Percentiles rank a stretch among this genome's conserved stretches.
Conservation (phyloP, 805 yeast genomes). For the Schwanniomyces polymorphus region DNA sequence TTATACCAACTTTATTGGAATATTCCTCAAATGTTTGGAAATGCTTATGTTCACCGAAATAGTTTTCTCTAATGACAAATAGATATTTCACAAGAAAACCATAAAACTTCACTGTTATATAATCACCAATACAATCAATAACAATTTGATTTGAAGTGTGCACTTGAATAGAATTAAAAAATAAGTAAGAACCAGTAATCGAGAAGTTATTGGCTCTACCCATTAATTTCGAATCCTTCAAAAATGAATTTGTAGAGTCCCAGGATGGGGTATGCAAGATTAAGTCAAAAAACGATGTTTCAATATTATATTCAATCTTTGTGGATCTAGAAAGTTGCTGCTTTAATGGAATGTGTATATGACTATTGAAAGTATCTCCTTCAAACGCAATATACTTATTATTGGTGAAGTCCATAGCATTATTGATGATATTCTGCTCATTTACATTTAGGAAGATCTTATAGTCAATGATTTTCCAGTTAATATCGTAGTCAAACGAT, state of each 20-base stretch:
- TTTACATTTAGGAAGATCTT: slow-evolving; percentile 75
- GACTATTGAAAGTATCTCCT: slow-evolving; percentile 55
- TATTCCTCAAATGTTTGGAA: slow-evolving; percentile 88
- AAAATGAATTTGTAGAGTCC: slow-evolving; percentile 80
- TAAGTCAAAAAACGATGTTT: slow-evolving; percentile 61
- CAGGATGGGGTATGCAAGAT: slow-evolving; percentile 82
- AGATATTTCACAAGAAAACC: slow-evolving; percentile 80
- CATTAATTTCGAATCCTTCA: slow-evolving; percentile 54
- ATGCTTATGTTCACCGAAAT: slow-evolving; percentile 83
- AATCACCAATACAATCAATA: slow-evolving; percentile 63
- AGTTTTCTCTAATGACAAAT: slow-evolving; percentile 77
- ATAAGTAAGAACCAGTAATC: slow-evolving; percentile 66
- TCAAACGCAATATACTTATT: slow-evolving; percentile 75
- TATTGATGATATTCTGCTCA: slow-evolving; percentile 83
- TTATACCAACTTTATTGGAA: slow-evolving; percentile 25
- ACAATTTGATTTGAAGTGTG: slow-evolving; percentile 69
- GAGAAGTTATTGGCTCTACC: slow-evolving; percentile 68
- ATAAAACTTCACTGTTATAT: slow-evolving; percentile 68
- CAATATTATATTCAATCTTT: slow-evolving; percentile 48
- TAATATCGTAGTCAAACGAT: slow-evolving; percentile 63
- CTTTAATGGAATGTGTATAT: slow-evolving; percentile 58
- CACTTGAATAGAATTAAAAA: slow-evolving; percentile 56
- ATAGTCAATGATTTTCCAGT: slow-evolving; percentile 60
- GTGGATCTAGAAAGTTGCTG: slow-evolving; percentile 53
- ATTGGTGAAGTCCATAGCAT: slow-evolving; percentile 80